Base-by-base conservation (phyloP, 2,329 filamentous ascomycete species). In the Didymella arachidicola region DNA sequence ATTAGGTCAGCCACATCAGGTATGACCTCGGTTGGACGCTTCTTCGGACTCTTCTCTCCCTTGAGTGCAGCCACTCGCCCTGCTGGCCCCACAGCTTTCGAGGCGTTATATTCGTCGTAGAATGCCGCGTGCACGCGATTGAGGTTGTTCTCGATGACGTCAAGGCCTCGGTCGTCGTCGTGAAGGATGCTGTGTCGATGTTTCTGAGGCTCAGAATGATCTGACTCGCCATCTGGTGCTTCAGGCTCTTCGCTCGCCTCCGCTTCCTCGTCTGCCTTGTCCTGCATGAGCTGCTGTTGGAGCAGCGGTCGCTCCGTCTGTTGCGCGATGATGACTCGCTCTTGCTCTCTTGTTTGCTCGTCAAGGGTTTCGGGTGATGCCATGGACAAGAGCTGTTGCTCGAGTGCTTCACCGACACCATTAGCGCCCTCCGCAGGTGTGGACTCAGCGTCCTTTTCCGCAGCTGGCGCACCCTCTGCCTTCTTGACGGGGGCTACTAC, bases 221-320 rank as follows among this genome's bases (percentile, higher is more conserved):
- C 68, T 46, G 72, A 61, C 39, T 79, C 76, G 14, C 78, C 76
- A 54, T 82, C 79, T 50, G 73, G 76, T 60, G 58, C 72, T 34
- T 73, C 51, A 46, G 70, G 78, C 46, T 78, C 79, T 19, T 81
- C 80, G 32, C 82, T 80, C 47, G 82, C 82, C 16, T 82, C 80
- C 2, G 80, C 79, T 6, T 83, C 84, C 39, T 92, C 88, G 66
- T 93, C 91, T 69, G 93, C 91, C 67, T 92, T 91, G 70, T 99
- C 95, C 22, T 97, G 83, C 73, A 93, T 84, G 70, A 97, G 91
- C 76, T 99, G 95, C 79, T 96, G 90, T 72, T 95, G 92, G n/a
- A 96, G 80, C 27, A 99, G 79, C 0, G 95, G 95, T 14, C 94
- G 86, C 62, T 97, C 93, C 60, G 89, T 91, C 18, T 98, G 84